Percentiles rank a stretch among this genome's conserved stretches.
phyloP scores from a whole-genome alignment of 371 early-diverging fungal genomes.

The Circinella minor region DNA sequence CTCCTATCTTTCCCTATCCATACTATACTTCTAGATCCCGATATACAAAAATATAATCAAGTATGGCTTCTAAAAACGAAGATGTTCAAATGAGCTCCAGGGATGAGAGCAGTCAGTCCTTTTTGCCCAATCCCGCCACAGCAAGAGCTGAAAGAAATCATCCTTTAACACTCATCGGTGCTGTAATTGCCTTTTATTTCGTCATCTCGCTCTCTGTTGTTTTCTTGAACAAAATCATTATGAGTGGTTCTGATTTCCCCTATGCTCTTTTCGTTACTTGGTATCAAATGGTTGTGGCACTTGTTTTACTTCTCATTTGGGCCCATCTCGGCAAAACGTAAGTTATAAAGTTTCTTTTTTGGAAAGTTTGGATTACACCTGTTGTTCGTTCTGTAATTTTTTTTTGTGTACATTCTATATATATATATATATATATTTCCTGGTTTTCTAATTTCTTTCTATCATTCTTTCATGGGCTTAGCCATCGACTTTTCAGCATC shows the following conservation, averaged over 20 bases:
- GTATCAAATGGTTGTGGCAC: constrained; percentile 71
- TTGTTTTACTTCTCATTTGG: constrained; percentile 62
- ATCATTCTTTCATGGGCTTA: constrained; percentile 18
- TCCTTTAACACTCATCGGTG: constrained; percentile 53
- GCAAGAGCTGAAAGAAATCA: constrained; percentile 45
- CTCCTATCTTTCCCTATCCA: too few relatives aligned
- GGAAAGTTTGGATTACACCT: not conserved
- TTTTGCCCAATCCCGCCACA: constrained; percentile 61
- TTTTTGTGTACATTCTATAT: not conserved
- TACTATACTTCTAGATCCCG: too few relatives aligned
- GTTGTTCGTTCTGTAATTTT: not conserved
- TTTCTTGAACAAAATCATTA: constrained; percentile 76
- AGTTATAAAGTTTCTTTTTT: constrained; percentile 8
- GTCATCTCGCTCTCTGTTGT: constrained; percentile 75
- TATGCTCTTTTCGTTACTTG: constrained; percentile 75
- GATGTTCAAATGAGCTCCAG: not conserved
- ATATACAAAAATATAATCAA: too few relatives aligned
- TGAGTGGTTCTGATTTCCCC: constrained; percentile 69
- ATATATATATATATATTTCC: not conserved
- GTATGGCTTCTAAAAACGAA: constrained; percentile 1
- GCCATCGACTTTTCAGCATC: constrained; percentile 60
- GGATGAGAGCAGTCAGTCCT: constrained; percentile 35
- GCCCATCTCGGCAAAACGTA: constrained; percentile 69
- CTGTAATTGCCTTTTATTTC: constrained; percentile 72
- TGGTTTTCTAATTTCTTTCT: not conserved